Percentiles rank a stretch among this genome's conserved stretches.
Conservation (phyloP, 495 filamentous ascomycete species). For the Lasiosphaeria ovina region DNA sequence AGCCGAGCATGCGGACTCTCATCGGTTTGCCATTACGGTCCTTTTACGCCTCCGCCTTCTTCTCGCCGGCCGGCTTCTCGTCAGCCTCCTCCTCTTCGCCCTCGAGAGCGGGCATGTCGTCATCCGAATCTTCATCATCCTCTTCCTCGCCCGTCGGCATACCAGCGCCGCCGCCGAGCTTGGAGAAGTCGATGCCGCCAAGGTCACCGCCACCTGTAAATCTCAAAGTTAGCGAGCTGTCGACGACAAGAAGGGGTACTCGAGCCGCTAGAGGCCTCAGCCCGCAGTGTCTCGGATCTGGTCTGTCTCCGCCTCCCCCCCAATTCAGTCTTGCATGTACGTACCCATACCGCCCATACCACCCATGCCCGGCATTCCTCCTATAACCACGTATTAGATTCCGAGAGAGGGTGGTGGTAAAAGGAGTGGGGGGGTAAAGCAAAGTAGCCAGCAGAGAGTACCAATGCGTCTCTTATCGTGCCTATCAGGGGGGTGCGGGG, state of each 20-base stretch:
- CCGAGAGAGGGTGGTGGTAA: conserved; percentile 11
- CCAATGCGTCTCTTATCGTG: not conserved
- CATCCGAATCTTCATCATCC: conserved; percentile 57
- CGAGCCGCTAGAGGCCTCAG: not conserved
- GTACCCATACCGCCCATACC: conserved; percentile 35
- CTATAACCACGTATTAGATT: conserved; percentile 22
- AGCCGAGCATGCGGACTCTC: not conserved
- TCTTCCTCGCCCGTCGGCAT: conserved; percentile 53
- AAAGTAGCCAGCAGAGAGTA: not conserved
- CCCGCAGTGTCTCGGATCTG: conserved; percentile 12
- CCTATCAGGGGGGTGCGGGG: conserved; percentile 4
- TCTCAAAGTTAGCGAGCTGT: conserved; percentile 9
- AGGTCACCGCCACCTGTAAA: conserved; percentile 53
- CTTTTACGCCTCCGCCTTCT: conserved; percentile 24
- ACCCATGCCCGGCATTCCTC: conserved; percentile 50
- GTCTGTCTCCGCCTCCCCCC: not conserved
- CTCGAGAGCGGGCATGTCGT: conserved; percentile 43
- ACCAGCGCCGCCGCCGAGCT: conserved; percentile 67
- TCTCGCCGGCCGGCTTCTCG: conserved; percentile 40
- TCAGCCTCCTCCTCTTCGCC: conserved; percentile 49
- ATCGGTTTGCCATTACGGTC: not conserved
- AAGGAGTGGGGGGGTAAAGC: not conserved
- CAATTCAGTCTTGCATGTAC: conserved; percentile 23
- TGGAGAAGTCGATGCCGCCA: conserved; percentile 83
- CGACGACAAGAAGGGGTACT: not conserved